These are phyloP conservation scores for Coleophoma crateriformis DNA, from an alignment of 2,329 filamentous ascomycete genomes.

Conservation along the genomic window DNA sequence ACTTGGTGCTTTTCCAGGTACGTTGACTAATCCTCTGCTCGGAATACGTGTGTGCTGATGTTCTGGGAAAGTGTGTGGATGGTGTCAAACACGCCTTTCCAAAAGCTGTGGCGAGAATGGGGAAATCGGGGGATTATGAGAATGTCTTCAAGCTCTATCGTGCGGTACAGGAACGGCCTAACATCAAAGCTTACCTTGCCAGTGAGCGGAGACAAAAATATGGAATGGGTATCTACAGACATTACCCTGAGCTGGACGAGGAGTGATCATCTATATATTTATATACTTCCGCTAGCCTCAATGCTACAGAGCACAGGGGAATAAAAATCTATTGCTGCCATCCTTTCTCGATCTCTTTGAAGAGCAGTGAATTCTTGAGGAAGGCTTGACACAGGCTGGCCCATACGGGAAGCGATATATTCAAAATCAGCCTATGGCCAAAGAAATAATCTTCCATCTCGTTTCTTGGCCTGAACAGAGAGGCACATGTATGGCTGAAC, in stretches of 20 bases:
- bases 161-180: slow-evolving; percentile 55
- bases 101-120: slow-evolving; percentile 52
- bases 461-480: no score
- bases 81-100: slow-evolving; percentile 63
- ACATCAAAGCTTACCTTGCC: slow-evolving; percentile 62
- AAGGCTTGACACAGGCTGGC: no score
- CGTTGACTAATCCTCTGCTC: neutral
- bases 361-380: no score
- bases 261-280: neutral
- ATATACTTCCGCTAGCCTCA: neutral
- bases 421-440: no score
- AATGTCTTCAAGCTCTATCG: slow-evolving; percentile 60
- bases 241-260: slow-evolving; percentile 67
- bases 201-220: slow-evolving; percentile 61
- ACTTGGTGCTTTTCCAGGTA: slow-evolving; percentile 30
- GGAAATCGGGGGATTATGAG: slow-evolving; percentile 44
- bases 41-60: neutral
- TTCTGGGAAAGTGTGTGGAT: slow-evolving; percentile 7
- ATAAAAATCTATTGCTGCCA: neutral
- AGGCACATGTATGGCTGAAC: no score
- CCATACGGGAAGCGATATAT: no score
- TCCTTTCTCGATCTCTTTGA: no score
- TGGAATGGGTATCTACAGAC: slow-evolving; percentile 59
- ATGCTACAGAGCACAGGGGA: neutral
- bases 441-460: no score